Evolutionary conservation across 2,329 filamentous ascomycete genomes (phyloP), one percentile per base, ranked within the genome.

Genomic region (Sclerotiophoma versabilis): DNA sequence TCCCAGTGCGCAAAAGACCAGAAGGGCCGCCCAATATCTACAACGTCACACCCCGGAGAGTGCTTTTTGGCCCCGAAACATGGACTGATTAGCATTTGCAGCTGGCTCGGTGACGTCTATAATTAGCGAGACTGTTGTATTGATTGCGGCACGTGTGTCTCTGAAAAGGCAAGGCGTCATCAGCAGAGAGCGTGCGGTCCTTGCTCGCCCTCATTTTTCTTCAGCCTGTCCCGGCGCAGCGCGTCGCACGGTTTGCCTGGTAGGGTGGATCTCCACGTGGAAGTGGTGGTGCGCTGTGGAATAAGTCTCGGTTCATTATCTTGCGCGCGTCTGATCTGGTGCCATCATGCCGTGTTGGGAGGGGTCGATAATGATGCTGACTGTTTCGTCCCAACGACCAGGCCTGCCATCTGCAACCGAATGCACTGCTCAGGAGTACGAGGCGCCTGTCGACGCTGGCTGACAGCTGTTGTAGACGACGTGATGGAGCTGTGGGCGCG

Each of bases 221-320:
- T 39, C 55, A 54, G 56, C 66, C 59, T 58, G 58, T 59, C 58
- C 58, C 59, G 62, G 58, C 58, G 58, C 63, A 65, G 47, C 46
- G 60, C 54, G 58, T 66, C 56, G 64, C 58, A 57, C 53, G 56
- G 49, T 52, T 49, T 41, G 27, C 39, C 45, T 26, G 62, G 65
- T 61, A 61, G 59, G 58, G 63, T 60, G 62, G 58, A 69, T 72
- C 58, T 58, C 71, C 71, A 74, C 71, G 71, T 74, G 71, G 71
- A 60, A 57, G 52, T 38, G 54, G 57, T 59, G 54, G 52, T 26
- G 44, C 46, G 51, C 34, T 41, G 45, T 58, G 50, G 52, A 51
- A 42, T 49, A 47, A 54, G 51, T 41, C 27, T 51, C 55, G 38
- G 55, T 54, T 45, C 36, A 49, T 54, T 49, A 42, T 54, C 51